Conservation (phyloP, 495 filamentous ascomycete genomes). For the Trichoderma orchidacearum region DNA sequence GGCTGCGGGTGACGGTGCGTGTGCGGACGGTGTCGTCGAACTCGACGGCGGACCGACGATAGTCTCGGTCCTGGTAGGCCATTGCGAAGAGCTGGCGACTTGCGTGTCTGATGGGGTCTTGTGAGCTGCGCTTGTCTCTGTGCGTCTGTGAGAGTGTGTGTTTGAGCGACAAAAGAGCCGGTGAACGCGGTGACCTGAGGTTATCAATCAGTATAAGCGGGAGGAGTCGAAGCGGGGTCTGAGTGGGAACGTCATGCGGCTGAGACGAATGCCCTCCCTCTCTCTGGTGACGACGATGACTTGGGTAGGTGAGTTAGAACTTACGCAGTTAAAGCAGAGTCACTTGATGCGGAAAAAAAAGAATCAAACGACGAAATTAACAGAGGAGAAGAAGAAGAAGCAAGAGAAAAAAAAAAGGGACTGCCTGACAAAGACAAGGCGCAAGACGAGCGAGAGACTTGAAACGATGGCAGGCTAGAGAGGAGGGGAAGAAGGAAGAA, state of each 20-base stretch:
- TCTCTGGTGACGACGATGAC: no score
- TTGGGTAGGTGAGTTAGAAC: no score
- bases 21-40: conserved; percentile 28
- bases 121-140: neutral
- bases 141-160: no score
- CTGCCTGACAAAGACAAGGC: neutral
- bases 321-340: no score
- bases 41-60: conserved; percentile 11
- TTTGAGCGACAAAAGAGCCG: neutral
- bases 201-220: neutral
- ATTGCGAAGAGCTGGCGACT: no score
- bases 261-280: neutral
- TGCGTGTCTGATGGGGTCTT: neutral
- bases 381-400: neutral
- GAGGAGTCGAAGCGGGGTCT: neutral
- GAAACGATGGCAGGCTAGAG: no score
- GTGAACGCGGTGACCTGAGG: neutral
- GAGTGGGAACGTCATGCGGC: neutral
- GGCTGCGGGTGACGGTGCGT: conserved; percentile 19
- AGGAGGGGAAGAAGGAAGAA: neutral
- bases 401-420: neutral
- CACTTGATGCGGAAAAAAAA: no score
- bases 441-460: neutral
- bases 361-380: neutral
- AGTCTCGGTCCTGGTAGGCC: conserved; percentile 6